These are phyloP conservation scores for Pythium biforme DNA, from an alignment of 352 stramenopile genomes.

Conservation along the genomic window DNA sequence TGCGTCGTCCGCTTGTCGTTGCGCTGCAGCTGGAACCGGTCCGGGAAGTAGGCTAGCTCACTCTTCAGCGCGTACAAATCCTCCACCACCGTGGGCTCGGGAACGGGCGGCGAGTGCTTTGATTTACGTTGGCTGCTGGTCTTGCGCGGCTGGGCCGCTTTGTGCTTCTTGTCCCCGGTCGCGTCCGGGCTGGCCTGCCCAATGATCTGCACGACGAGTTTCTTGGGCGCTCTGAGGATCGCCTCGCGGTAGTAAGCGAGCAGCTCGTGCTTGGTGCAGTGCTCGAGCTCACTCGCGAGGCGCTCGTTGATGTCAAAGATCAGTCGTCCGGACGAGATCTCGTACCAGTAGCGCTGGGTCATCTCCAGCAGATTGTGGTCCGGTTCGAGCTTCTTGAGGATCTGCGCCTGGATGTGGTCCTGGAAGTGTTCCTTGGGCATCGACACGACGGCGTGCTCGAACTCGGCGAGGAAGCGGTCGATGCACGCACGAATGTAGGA, in stretches of 20 bases:
- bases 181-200: constrained; percentile 34
- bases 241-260: constrained; percentile 55
- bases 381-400: constrained; percentile 76
- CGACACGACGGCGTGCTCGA: constrained; percentile 62
- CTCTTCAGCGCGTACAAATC: constrained; percentile 71
- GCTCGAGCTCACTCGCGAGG: constrained; percentile 70
- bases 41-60: constrained; percentile 50
- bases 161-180: constrained; percentile 23
- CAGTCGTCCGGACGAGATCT: constrained; percentile 70
- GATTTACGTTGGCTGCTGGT: constrained; percentile 28
- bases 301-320: constrained; percentile 72
- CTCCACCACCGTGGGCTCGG: constrained; percentile 20
- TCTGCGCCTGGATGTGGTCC: constrained; percentile 79
- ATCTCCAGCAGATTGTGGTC: constrained; percentile 81
- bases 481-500: constrained; percentile 66
- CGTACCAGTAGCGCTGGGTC: constrained; percentile 77
- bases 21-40: constrained; percentile 27
- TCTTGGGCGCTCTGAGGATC: constrained; percentile 63
- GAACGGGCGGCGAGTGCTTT: constrained; percentile 14
- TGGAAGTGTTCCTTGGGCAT: constrained; percentile 74
- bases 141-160: constrained; percentile 20
- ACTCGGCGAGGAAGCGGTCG: constrained; percentile 76
- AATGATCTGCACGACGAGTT: constrained; percentile 67
- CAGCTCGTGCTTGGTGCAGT: constrained; percentile 65
- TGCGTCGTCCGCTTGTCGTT: constrained; percentile 6